A percentile compares a stretch with the other conserved stretches of the same genome.
These are phyloP conservation scores for Helianthus tuberosus DNA, from an alignment of 129 eudicot genomes.

Conservation along the genomic window DNA sequence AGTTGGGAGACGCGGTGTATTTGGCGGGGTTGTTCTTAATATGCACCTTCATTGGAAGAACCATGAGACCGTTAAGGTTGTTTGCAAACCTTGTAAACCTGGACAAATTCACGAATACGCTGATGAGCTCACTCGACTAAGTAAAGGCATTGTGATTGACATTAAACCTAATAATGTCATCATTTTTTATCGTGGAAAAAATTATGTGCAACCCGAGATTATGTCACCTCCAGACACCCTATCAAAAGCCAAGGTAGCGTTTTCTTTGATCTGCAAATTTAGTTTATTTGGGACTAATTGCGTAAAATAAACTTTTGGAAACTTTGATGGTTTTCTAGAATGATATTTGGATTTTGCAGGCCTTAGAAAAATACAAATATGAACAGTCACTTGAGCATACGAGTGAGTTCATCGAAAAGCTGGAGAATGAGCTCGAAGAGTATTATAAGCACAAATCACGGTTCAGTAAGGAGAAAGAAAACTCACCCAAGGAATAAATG, in stretches of 20 bases:
- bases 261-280: slow-evolving; percentile 9
- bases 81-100: slow-evolving; percentile 89
- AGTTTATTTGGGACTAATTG: slow-evolving; percentile 4
- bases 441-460: slow-evolving; percentile 71
- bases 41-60: slow-evolving; percentile 99
- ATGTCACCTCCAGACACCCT: slow-evolving; percentile 94
- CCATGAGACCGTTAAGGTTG: slow-evolving; percentile 92
- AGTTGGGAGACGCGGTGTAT: slow-evolving; percentile 96
- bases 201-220: slow-evolving; percentile 85
- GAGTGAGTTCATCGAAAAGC: slow-evolving; percentile 79
- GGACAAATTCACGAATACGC: slow-evolving; percentile 88
- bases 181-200: slow-evolving; percentile 85
- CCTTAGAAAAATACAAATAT: slow-evolving; percentile 74
- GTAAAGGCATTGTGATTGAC: slow-evolving; percentile 88
- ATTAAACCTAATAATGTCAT: slow-evolving; percentile 76
- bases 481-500: slow-evolving; percentile 27
- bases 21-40: slow-evolving; percentile 97
- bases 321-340: not conserved
- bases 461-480: slow-evolving; percentile 45
- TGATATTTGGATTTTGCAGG: slow-evolving; percentile 46
- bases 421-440: slow-evolving; percentile 94
- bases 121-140: slow-evolving; percentile 84
- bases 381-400: slow-evolving; percentile 97
- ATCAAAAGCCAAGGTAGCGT: slow-evolving; percentile 83
- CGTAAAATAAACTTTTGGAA: not conserved